Evolutionary conservation across 371 early-diverging fungal genomes (phyloP), one percentile per base, ranked within the genome.

Genomic region (Saksenaea oblongispora): DNA sequence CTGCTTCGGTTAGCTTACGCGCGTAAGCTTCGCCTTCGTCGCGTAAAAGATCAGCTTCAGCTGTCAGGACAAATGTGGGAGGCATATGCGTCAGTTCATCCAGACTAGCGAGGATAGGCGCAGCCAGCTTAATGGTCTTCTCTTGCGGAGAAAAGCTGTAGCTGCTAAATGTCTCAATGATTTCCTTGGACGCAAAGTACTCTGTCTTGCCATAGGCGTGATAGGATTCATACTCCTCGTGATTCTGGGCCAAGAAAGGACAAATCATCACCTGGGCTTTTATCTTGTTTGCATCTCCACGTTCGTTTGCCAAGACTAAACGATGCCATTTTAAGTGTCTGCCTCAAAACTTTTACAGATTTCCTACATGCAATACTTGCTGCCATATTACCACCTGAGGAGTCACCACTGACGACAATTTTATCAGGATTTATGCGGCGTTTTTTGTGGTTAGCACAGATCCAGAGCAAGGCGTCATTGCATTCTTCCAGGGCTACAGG

Each of bases 401-500:
- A 58, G 39, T 72, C 73, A 17, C 73, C 73, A 31, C 56, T 56
- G 3, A 72, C 42, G 3, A 54, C 69, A 15, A 72, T 24, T 5
- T 61, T 54, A 17, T 51, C 56, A 9, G 58, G 53, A 31, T 72
- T 55, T 1, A 68, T 57, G 9, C 58, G 56, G 18, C 65, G 58
- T 0, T 35, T 11, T 9, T 35, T 47, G 11, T 59, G 63, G 34
- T 69, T 65, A 8, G 53, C 66, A 37, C 35, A 22, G 13, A 65
- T 54, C 66, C 69, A 72, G 15, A 35, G 22, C 13, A 67, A 35
- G 10, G 71, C 67, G 5, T 60, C 62, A 53, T 69, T 51, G 22
- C 70, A 69, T 28, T 78, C 67, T 11, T 78, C 67, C 17, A 70
- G 53, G 1, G 66, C 68, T n/a, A 56, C 56, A 17, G 78, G 78